phyloP scores from a whole-genome alignment of 2,329 filamentous ascomycete genomes.

The Westerdykella ornata region DNA sequence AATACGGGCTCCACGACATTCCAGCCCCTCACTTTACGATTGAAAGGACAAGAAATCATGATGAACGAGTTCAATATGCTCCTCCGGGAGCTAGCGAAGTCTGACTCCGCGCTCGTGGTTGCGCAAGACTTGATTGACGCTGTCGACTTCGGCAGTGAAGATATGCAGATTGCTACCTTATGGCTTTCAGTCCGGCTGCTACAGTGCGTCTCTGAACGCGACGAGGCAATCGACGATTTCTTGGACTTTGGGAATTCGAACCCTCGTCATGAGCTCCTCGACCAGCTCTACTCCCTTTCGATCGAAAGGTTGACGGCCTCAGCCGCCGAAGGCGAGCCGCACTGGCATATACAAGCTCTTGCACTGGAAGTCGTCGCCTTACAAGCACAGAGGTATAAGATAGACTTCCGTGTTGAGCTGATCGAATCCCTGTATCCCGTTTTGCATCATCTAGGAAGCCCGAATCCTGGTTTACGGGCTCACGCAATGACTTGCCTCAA shows the following conservation, averaged over 20 bases:
- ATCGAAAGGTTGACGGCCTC: conserved; percentile 52
- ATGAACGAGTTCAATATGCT: conserved; percentile 56
- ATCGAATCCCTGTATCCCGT: conserved; percentile 88
- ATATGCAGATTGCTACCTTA: conserved; percentile 61
- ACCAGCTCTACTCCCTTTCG: conserved; percentile 65
- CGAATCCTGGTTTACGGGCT: conserved; percentile 58
- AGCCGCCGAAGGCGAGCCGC: conserved; percentile 35
- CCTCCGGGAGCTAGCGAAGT: conserved; percentile 50
- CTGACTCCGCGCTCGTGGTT: conserved; percentile 44
- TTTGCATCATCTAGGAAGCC: conserved; percentile 77
- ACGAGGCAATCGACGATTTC: conserved; percentile 58
- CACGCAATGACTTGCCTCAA: conserved; percentile 83
- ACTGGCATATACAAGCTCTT: conserved; percentile 71
- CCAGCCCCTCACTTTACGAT: conserved; percentile 50
- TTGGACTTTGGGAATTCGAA: conserved; percentile 47
- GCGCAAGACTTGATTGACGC: conserved; percentile 60
- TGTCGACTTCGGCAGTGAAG: conserved; percentile 52
- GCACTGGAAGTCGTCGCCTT: conserved; percentile 75
- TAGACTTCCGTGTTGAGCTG: conserved; percentile 72
- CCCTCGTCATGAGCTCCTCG: conserved; percentile 34
- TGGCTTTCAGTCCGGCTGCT: conserved; percentile 75
- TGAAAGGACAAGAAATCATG: conserved; percentile 61
- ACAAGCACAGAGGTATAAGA: conserved; percentile 60
- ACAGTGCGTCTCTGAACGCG: conserved; percentile 49
- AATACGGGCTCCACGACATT: conserved; percentile 41